Base-by-base conservation (phyloP, 352 stramenopile genomes). In the Phytophthora quininea region DNA sequence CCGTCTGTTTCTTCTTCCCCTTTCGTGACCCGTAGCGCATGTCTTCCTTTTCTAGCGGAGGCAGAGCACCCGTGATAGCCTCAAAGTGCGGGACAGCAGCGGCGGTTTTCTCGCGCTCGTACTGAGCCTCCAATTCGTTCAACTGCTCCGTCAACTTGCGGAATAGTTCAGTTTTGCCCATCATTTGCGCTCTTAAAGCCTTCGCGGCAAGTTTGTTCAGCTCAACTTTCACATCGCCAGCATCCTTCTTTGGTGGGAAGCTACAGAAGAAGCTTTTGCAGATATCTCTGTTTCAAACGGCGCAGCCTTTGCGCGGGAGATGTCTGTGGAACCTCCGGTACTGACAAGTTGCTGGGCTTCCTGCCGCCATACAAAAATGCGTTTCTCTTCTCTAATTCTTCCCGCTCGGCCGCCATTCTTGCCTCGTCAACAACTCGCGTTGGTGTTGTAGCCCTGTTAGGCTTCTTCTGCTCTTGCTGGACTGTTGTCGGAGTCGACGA, bases 131-230 rank as follows among this genome's bases (percentile, higher is more conserved):
- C n/a, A 91, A 62, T 4, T 93, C 83, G 55, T 95, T 95, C 29
- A 96, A 66, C 48, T 94, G 71, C 19, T 93, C 77, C 31, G 86
- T 95, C 50, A 94, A 71, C 35, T 79, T 84, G 33, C 80, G 72
- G 66, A 96, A 96, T 8, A 91, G 43, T 42, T 76, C 72, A 11
- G 74, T 85, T 42, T 96, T 93, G 43, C 88, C 88, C 75, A 90
- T 85, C 82, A 95, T 96, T 32, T 96, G 88, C 14, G 88, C 88
- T 19, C 85, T 74, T 37, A 96, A 71, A 0, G 88, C 88, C 61
- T 77, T 85, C 7, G 88, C 88, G 30, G 88, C 88, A 2, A 96
- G 62, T 54, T 93, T 94, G 69, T 96, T 96, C 3, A 96, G 61
- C 32, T 91, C 82, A 4, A 79, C 58, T 1, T 73, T 76, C 15